A percentile compares a stretch with the other conserved stretches of the same genome.
Evolutionary conservation across 148 eudicot species (phyloP).

Genomic region (Vaccinium vitisidaea): DNA sequence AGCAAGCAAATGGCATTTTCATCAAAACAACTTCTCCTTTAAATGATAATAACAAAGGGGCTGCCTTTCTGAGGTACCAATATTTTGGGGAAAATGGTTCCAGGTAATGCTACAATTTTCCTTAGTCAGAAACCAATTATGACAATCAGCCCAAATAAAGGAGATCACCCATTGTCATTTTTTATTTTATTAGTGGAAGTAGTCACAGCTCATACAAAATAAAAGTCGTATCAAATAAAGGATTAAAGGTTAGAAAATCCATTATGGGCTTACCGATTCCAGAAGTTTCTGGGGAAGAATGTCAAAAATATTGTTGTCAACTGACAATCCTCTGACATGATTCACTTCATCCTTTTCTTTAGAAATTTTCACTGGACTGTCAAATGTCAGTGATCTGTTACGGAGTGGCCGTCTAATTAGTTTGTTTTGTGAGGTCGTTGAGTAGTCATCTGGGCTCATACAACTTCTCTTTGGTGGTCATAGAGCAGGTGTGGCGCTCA

Average conservation of each 20-base stretch:
- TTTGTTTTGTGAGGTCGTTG: slow-evolving; percentile 37
- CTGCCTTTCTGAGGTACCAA: not conserved
- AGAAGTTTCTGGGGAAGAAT: slow-evolving; percentile 60
- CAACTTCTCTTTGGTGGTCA: slow-evolving; percentile 49
- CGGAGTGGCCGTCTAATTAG: slow-evolving; percentile 42
- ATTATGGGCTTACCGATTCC: slow-evolving; percentile 50
- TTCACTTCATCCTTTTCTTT: slow-evolving; percentile 36
- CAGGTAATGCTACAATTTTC: not conserved
- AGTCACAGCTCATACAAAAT: not conserved
- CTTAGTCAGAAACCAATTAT: not conserved
- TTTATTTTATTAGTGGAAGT: not conserved
- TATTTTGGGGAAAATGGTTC: not conserved
- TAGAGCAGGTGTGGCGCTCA: slow-evolving; percentile 60
- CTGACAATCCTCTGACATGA: slow-evolving; percentile 19
- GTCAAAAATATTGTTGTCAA: slow-evolving; percentile 41
- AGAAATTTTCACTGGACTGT: slow-evolving; percentile 40
- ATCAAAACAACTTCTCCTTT: not conserved
- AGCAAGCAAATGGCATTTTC: not conserved
- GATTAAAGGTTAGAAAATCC: not conserved
- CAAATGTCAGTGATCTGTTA: slow-evolving; percentile 64
- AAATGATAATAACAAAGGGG: not conserved
- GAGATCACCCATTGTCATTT: not conserved
- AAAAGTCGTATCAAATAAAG: not conserved
- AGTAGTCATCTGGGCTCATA: slow-evolving; percentile 55
- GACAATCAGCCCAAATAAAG: not conserved